Evolutionary conservation across 2,329 filamentous ascomycete genomes (phyloP), one percentile per base, ranked within the genome.

Genomic region (Peltaster fructicola): DNA sequence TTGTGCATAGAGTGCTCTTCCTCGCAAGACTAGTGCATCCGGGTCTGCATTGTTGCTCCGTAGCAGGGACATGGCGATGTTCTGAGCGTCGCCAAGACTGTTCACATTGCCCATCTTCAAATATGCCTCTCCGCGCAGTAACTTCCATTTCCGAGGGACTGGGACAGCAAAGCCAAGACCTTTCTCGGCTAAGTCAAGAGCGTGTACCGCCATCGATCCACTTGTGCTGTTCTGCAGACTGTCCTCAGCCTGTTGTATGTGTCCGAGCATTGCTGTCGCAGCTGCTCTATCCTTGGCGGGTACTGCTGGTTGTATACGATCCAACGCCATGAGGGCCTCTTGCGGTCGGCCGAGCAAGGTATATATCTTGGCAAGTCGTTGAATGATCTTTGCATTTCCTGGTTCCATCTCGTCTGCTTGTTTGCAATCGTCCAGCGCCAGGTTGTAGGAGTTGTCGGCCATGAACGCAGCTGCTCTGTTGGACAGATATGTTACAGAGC

Each of bases 401-500:
- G 84, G 75, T 36, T 95, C 84, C 20, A 92, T 58, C 36, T 85
- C 75, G 38, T 79, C 71, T 5, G 88, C 81, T 27, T 65, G 68
- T 43, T 71, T 73, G 54, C 80, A 88, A 53, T 98, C 88, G 28
- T 88, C 80, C 31, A 95, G 59, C 9, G 88, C 88, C 34, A 75
- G 65, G 29, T 65, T 57, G 48, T 75, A 93, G 43, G 75, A 71
- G 39, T 73, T 73, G 30, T 80, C 79, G 26, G 80, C 80, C 63
- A 98, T 92, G 57, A 79, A 81, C 17, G 88, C 88, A 15, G 88
- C 88, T 18, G 88, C 84, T 43, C 88, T 76, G 61, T 98, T 98
- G 50, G 80, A 85, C 37, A 91, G 67, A 53, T 91, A 95, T 22
- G 82, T 91, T 17, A 84, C 62, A 25, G 84, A 90, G 41, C 73